Percentiles rank a stretch among this genome's conserved stretches.
These are phyloP conservation scores for Chamaecrista fasciculata DNA, from an alignment of 306 rosid species.

Conservation along the genomic window DNA sequence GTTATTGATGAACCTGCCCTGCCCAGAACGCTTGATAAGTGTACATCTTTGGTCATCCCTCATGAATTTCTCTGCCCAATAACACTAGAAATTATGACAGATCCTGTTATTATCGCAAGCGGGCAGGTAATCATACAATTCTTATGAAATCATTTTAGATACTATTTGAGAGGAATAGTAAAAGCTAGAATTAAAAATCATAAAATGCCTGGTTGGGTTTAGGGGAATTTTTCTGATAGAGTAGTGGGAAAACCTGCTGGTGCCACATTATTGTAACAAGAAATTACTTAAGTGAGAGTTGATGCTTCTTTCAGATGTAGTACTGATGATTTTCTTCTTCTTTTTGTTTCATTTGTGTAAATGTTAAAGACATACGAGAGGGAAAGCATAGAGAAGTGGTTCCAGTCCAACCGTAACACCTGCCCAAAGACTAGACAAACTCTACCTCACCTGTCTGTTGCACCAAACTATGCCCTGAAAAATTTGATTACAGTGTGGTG, in stretches of 20 bases:
- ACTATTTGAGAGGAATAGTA: not conserved
- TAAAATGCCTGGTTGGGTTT: not conserved
- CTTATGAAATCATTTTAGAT: not conserved
- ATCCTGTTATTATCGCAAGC: constrained; percentile 81
- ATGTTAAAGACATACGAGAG: constrained; percentile 71
- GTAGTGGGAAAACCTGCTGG: not conserved
- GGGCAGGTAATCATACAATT: constrained; percentile 67
- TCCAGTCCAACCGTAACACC: constrained; percentile 53
- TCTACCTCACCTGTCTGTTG: constrained; percentile 32
- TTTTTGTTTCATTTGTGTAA: not conserved
- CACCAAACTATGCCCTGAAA: constrained; percentile 48
- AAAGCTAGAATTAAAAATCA: not conserved
- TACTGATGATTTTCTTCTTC: not conserved
- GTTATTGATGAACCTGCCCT: constrained; percentile 44
- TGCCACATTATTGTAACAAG: not conserved
- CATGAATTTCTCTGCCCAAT: constrained; percentile 90
- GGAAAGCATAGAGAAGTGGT: constrained; percentile 87
- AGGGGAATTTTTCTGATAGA: not conserved
- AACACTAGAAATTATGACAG: constrained; percentile 82
- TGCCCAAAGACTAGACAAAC: constrained; percentile 44
- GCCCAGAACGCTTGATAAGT: constrained; percentile 42
- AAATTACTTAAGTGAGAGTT: not conserved
- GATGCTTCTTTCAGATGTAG: not conserved
- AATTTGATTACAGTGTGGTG: constrained; percentile 71
- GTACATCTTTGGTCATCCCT: constrained; percentile 66